Base-by-base conservation (phyloP, 345 rosid species). In the Eucalyptus grandis region DNA sequence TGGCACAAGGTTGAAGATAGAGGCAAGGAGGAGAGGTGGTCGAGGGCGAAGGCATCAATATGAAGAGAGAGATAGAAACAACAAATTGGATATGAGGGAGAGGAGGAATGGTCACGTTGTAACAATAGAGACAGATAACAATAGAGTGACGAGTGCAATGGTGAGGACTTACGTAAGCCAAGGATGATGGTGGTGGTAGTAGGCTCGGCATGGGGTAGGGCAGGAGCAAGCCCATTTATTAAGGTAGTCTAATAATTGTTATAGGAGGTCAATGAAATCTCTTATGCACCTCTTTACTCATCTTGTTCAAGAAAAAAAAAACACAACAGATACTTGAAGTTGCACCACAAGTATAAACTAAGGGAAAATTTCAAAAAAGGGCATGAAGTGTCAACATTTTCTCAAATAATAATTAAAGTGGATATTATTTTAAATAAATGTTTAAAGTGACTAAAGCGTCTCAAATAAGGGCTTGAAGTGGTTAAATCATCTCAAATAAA, bases 401-500 rank as follows among this genome's bases (percentile, higher is more conserved):
- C 2, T 53, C 24, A 53, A 53, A 53, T 53, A 19, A 53, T 24
- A 53, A 53, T 2, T 9, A 4, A 53, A 53, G 56, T 53, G 1
- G 5, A 53, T 0, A 19, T 53, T 53, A 19, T 53, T 19, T 53
- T 53, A 53, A 19, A 53, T 19, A 53, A 8, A 53, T 4, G 4
- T 53, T 19, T 2, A 5, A 53, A 53, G 56, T 53, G 10, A 24
- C 24, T 16, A 53, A 53, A 53, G 1, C 1, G 0, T 53, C 24
- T 50, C 2, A 53, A 53, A 53, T 53, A 53, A 53, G 0, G 2
- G 10, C 10, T 0, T 19, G 0, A 53, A 53, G 10, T 53, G 26
- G 26, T 53, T 53, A 19, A 53, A 19, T 53, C 11, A 53, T 53
- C 11, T 53, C 58, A 53, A 53, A 53, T 53, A 19, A 53, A 19